phyloP scores from a whole-genome alignment of 176 grass and related monocot species.

The Triticum turgidum region DNA sequence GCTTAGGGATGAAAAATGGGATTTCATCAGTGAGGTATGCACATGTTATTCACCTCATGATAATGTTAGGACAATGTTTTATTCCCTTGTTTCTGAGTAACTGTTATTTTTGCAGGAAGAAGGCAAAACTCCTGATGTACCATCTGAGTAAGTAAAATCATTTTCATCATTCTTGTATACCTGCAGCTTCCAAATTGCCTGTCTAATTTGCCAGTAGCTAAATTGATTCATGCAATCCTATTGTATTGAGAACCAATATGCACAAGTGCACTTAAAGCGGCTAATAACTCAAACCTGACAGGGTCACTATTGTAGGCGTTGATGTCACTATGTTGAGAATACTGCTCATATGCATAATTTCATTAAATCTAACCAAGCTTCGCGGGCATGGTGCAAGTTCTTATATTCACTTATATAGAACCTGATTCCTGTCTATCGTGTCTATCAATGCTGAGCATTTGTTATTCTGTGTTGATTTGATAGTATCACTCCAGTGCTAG shows the following conservation, averaged over 20 bases:
- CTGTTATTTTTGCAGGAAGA: constrained; percentile 39
- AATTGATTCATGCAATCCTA: constrained; percentile 18
- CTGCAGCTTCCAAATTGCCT: not conserved
- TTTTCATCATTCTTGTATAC: constrained; percentile 6
- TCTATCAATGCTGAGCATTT: not conserved
- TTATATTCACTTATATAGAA: not conserved
- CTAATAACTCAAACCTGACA: not conserved
- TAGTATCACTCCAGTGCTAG: not conserved
- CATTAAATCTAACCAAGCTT: not conserved
- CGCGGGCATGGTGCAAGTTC: not conserved
- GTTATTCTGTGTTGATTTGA: not conserved
- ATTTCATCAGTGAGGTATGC: constrained; percentile 54
- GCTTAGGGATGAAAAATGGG: constrained; percentile 75
- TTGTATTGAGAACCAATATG: not conserved
- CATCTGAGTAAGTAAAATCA: constrained; percentile 38
- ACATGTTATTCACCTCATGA: not conserved
- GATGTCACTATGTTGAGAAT: not conserved
- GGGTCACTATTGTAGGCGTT: not conserved
- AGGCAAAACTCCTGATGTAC: constrained; percentile 30
- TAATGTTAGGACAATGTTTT: not conserved
- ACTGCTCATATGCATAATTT: not conserved
- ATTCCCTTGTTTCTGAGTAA: constrained; percentile 16
- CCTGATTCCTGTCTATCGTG: not conserved
- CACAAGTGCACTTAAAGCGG: not conserved
- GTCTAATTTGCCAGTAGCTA: not conserved